Base-by-base conservation (phyloP, 805 yeast genomes). In the Pichia sporocuriosa region DNA sequence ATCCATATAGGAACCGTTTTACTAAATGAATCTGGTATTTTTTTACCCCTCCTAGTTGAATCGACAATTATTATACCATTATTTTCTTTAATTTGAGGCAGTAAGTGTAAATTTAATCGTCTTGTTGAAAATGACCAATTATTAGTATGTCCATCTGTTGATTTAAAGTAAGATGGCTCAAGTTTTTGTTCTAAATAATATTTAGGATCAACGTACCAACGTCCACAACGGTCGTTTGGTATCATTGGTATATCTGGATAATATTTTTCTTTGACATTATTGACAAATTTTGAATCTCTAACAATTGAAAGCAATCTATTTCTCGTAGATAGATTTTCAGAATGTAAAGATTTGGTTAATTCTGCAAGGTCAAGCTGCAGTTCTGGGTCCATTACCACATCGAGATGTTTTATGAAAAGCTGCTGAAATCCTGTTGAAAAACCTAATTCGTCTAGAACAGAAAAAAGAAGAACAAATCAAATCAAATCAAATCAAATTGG, bases 1-100 rank as follows among this genome's bases (percentile, higher is more conserved):
- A 94, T 84, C 97, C 97, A 88, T 2, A 86, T 84, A 0, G 96
- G 96, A 1, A 88, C 68, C 0, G 96, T 88, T 52, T 88, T 88
- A 52, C 88, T 81, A 6, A 86, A 59, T 0, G 96, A 82, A 59
- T 88, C 97, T 0, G 97, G 96, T 62, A 87, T 77, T 21, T 73
- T 62, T 56, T 87, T 88, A 3, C 96, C 96, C 31, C 88, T 68
- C 47, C 96, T 65, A 0, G 96, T 87, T 12, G 95, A 85, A 59
- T 88, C 96, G 1, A 88, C 81, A 8, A 87, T 65, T 1, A 81
- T 63, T 0, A 75, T 48, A 0, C 88, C 88, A 10, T 62, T 54
- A 27, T 63, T 32, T 2, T 57, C 42, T 0, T 52, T 52, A 0
- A 85, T 53, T 0, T 73, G 35, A 0, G 76, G 74, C 2, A 87